phyloP scores from a whole-genome alignment of 495 filamentous ascomycete genomes.

The Hypoxylon lenormandii region DNA sequence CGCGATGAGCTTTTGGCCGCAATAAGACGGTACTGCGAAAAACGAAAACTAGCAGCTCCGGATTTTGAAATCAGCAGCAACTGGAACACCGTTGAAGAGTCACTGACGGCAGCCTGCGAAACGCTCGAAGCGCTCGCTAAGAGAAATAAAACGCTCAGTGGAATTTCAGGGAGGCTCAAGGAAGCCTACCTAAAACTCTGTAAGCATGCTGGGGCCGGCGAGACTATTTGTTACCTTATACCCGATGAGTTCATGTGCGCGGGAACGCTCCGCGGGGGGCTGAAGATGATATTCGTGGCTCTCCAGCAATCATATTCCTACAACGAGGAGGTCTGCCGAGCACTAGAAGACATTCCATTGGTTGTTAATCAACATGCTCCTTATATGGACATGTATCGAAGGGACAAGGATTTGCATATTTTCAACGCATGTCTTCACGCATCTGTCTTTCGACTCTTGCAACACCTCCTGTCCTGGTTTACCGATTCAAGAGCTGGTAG shows the following conservation, averaged over 20 bases:
- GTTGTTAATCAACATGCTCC: conserved; percentile 16
- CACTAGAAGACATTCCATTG: conserved; percentile 19
- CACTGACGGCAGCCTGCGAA: conserved; percentile 10
- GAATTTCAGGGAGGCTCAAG: conserved; percentile 13
- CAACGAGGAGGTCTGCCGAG: conserved; percentile 20
- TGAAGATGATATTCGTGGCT: conserved; percentile 31
- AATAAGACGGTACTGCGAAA: conserved; percentile 10
- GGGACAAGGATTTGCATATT: conserved; percentile 24
- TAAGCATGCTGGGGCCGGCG: conserved; percentile 16
- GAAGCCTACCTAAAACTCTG: conserved; percentile 12
- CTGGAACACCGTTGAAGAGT: conserved; percentile 8
- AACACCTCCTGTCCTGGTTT: not conserved
- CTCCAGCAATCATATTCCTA: not conserved
- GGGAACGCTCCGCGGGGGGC: conserved; percentile 13
- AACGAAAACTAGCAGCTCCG: not conserved
- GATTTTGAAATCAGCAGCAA: not conserved
- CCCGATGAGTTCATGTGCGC: conserved; percentile 17
- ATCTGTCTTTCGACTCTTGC: not conserved
- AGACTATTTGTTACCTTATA: conserved; percentile 10
- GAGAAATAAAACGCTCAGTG: not conserved
- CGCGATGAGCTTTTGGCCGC: conserved; percentile 7
- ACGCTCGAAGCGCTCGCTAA: conserved; percentile 10
- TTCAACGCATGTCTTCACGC: not conserved
- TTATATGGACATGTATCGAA: not conserved
- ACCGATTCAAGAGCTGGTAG: not conserved